A percentile compares a stretch with the other conserved stretches of the same genome.
phyloP scores from a whole-genome alignment of 176 grass and related monocot species.

The Oryza meyeriana region DNA sequence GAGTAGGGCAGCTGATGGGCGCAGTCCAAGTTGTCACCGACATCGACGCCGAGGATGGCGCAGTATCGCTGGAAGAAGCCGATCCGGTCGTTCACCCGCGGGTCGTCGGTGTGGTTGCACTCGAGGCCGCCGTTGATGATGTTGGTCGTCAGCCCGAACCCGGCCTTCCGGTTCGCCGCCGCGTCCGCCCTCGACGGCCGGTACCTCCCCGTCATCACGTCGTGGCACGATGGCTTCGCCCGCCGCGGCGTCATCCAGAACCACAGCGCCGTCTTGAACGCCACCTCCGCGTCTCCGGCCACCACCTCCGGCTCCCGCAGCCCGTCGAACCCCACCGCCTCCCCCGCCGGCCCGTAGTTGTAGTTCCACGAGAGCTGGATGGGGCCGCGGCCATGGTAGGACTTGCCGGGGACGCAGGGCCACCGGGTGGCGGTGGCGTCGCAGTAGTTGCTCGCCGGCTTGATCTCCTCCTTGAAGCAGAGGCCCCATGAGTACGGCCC shows the following conservation, averaged over 20 bases:
- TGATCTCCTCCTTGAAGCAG: constrained; percentile 79
- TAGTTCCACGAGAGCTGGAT: constrained; percentile 94
- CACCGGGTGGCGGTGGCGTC: constrained; percentile 34
- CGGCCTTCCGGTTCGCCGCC: constrained; percentile 45
- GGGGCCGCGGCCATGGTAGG: constrained; percentile 78
- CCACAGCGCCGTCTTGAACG: constrained; percentile 74
- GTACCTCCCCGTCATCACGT: constrained; percentile 68
- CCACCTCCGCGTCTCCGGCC: constrained; percentile 24
- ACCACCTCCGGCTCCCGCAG: constrained; percentile 49
- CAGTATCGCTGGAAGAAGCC: constrained; percentile 56
- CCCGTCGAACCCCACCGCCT: constrained; percentile 62
- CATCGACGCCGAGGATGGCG: constrained; percentile 35
- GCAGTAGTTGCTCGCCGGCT: constrained; percentile 54
- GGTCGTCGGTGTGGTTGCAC: constrained; percentile 19
- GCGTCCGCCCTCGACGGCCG: constrained; percentile 20
- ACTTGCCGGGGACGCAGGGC: constrained; percentile 54
- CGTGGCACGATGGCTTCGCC: constrained; percentile 83
- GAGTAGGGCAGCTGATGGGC: constrained; percentile 56
- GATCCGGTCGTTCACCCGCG: constrained; percentile 48
- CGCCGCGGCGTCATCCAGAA: constrained; percentile 72
- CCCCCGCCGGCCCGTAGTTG: constrained; percentile 72
- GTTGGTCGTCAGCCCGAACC: constrained; percentile 74
- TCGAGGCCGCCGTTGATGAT: constrained; percentile 86
- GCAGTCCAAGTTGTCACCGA: constrained; percentile 61
- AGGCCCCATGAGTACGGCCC: constrained; percentile 69